These are phyloP conservation scores for Calonectria pseudoreteaudii DNA, from an alignment of 2,329 filamentous ascomycete genomes.

Conservation along the genomic window DNA sequence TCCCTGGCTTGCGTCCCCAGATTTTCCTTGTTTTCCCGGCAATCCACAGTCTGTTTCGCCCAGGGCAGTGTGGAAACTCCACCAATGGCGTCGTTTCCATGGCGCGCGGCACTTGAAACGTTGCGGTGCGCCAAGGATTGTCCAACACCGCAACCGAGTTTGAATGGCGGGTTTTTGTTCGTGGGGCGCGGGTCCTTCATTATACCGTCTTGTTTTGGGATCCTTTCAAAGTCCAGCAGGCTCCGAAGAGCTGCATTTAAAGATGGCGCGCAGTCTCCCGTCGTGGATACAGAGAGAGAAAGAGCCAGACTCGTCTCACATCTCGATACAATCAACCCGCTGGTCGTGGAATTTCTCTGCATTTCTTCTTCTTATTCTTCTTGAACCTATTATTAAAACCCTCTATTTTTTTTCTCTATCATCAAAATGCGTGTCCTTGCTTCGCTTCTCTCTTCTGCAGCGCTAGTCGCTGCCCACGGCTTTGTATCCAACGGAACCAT, in stretches of 20 bases:
- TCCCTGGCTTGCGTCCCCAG: slow-evolving; percentile 25
- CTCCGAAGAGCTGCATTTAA: slow-evolving; percentile 27
- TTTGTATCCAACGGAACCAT: slow-evolving; percentile 61
- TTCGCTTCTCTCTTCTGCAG: slow-evolving; percentile 48
- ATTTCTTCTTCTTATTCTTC: slow-evolving; percentile 1
- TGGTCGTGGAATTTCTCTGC: slow-evolving; percentile 14
- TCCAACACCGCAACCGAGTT: slow-evolving; percentile 2
- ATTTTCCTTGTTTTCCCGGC: slow-evolving; percentile 7
- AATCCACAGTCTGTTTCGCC: slow-evolving; percentile 23
- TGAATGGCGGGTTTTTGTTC: slow-evolving; percentile 39
- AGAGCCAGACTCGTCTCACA: slow-evolving; percentile 23
- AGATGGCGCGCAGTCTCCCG: neutral
- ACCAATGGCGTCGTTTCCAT: slow-evolving; percentile 29
- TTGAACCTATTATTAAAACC: neutral
- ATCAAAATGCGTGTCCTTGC: slow-evolving; percentile 38
- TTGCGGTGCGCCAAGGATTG: slow-evolving; percentile 22
- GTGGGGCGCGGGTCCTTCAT: slow-evolving; percentile 19
- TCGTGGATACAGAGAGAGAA: neutral
- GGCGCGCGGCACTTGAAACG: slow-evolving; percentile 30
- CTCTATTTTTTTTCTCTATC: neutral
- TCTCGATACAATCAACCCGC: slow-evolving; percentile 11
- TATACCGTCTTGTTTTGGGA: slow-evolving; percentile 16
- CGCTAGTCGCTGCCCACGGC: slow-evolving; percentile 60
- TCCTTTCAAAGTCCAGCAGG: neutral
- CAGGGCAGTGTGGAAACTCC: slow-evolving; percentile 23